Evolutionary conservation across 345 rosid genomes (phyloP).

Genomic region (Citrus glauca): DNA sequence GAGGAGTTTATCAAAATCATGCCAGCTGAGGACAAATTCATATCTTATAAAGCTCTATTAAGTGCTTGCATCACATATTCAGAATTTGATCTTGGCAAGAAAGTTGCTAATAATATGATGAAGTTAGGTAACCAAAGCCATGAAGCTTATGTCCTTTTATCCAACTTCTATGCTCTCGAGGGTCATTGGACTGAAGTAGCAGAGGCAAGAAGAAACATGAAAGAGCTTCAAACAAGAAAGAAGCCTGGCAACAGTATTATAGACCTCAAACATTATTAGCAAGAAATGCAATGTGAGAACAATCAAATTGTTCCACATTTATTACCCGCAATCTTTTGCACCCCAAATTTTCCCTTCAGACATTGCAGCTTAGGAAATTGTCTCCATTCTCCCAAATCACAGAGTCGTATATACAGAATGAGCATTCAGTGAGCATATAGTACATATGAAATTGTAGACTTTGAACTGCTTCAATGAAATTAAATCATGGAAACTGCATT

Average conservation of each 20-base stretch:
- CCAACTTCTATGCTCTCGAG: conserved; percentile 29
- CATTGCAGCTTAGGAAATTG: background rate
- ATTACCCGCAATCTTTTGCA: background rate
- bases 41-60: conserved; percentile 16
- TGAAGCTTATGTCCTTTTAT: conserved; percentile 17
- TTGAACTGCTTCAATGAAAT: background rate
- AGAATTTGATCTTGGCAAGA: conserved; percentile 19
- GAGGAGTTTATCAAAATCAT: conserved; percentile 21
- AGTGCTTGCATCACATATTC: conserved; percentile 28
- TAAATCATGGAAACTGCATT: background rate
- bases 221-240: conserved; percentile 14
- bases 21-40: background rate
- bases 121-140: conserved; percentile 7
- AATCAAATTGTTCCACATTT: background rate
- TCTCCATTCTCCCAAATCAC: background rate
- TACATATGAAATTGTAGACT: background rate
- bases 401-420: background rate
- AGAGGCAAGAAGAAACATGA: conserved; percentile 16
- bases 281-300: background rate
- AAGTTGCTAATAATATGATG: conserved; percentile 16
- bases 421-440: background rate
- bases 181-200: conserved; percentile 26
- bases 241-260: conserved; percentile 22
- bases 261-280: background rate
- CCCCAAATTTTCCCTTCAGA: background rate